These are phyloP conservation scores for Tetrahymena borealis DNA, from an alignment of 73 alveolate species.

Conservation along the genomic window DNA sequence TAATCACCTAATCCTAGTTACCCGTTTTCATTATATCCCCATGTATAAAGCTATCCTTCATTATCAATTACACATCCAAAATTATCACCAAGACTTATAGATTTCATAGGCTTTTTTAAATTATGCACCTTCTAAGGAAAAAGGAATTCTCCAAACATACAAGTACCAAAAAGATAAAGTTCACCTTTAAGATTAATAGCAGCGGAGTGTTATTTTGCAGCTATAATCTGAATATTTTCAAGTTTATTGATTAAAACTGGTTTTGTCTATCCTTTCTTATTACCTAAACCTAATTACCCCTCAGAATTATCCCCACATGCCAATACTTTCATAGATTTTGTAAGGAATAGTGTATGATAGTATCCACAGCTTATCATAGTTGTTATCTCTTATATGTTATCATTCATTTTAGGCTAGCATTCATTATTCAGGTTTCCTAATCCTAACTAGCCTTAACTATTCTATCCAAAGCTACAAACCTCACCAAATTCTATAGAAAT, in stretches of 20 bases:
- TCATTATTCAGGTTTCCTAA: neutral
- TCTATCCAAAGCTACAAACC: neutral
- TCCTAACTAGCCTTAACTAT: neutral
- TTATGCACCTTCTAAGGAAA: constrained; percentile 21
- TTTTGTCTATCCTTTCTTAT: constrained; percentile 9
- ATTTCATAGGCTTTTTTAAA: neutral
- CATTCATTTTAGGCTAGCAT: neutral
- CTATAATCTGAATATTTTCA: constrained; percentile 35
- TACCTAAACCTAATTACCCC: constrained; percentile 78
- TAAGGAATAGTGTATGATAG: constrained; percentile 64
- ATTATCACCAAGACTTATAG: constrained; percentile 41
- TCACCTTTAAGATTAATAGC: constrained; percentile 38
- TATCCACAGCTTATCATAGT: constrained; percentile 73
- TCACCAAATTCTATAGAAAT: neutral
- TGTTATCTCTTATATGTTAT: constrained; percentile 6
- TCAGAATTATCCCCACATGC: constrained; percentile 76
- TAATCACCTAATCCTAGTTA: constrained; percentile 55
- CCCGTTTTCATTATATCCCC: constrained; percentile 60
- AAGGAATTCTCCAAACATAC: constrained; percentile 54
- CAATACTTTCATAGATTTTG: constrained; percentile 65
- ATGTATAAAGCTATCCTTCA: constrained; percentile 15
- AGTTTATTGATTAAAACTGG: constrained; percentile 31
- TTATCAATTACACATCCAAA: constrained; percentile 19
- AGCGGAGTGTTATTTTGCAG: constrained; percentile 62
- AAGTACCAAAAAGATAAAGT: constrained; percentile 54